A percentile compares a stretch with the other conserved stretches of the same genome.
These are phyloP conservation scores for Wickerhamiella occidentalis DNA, from an alignment of 805 yeast genomes.

Conservation along the genomic window DNA sequence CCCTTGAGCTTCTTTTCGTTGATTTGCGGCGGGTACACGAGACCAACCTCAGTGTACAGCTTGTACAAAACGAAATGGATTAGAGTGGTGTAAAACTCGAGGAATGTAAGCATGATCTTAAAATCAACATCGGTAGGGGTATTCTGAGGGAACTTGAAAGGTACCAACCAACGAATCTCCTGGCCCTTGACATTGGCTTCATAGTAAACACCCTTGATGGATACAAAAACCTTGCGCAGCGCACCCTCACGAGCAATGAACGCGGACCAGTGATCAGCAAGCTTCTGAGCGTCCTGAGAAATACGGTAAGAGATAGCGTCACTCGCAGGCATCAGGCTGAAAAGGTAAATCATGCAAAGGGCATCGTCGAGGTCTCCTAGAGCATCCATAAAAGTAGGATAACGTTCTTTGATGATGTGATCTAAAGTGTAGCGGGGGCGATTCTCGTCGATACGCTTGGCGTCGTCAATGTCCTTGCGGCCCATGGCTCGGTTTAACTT, in stretches of 20 bases:
- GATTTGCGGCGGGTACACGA: conserved; percentile 84
- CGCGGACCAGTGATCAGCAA: conserved; percentile 93
- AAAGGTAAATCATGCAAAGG: conserved; percentile 82
- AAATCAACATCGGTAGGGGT: conserved; percentile 91
- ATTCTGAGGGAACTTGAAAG: conserved; percentile 92
- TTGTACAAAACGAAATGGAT: conserved; percentile 78
- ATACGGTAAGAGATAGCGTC: conserved; percentile 66
- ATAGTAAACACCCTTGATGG: conserved; percentile 94
- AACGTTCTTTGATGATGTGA: conserved; percentile 84
- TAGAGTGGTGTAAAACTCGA: conserved; percentile 89
- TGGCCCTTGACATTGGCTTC: conserved; percentile 85
- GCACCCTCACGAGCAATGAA: conserved; percentile 75
- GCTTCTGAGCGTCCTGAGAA: conserved; percentile 73
- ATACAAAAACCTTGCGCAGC: conserved; percentile 80
- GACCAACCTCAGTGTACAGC: conserved; percentile 71
- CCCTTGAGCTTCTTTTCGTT: conserved; percentile 63
- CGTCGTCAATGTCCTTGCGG: conserved; percentile 81
- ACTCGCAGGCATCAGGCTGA: conserved; percentile 91
- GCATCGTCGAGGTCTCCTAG: conserved; percentile 91
- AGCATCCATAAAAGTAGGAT: conserved; percentile 88
- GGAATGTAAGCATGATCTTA: conserved; percentile 90
- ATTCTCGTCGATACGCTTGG: conserved; percentile 68
- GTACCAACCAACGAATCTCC: conserved; percentile 90
- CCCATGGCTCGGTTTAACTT: conserved; percentile 83
- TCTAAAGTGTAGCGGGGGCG: conserved; percentile 80